Base-by-base conservation (phyloP, 2,329 filamentous ascomycete genomes). In the Aspergillus alliaceus region DNA sequence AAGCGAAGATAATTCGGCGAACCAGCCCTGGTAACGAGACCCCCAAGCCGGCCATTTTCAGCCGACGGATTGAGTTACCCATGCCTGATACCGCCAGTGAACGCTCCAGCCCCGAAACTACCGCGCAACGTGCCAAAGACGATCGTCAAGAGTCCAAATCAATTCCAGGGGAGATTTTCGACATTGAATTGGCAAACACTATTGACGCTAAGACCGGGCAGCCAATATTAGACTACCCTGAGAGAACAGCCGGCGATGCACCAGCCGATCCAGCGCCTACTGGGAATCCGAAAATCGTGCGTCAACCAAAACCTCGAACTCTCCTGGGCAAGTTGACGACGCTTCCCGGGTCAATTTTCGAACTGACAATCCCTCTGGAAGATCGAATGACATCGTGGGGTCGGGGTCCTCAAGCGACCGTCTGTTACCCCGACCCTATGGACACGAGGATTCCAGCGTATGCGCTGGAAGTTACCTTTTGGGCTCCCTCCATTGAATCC, bases 371-470 rank as follows among this genome's bases (percentile, higher is more conserved):
- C 31, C 82, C 82, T 32, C 78, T 97, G 14, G 85, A 85, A 11
- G 82, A 85, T 39, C 85, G 86, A 3, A 75, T 90, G 63, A 86
- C 88, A 0, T 89, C 87, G 0, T 98, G 91, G 86, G 93, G 93
- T 29, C 86, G 93, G 25, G 84, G 84, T 0, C 78, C 75, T 1
- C 79, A 82, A 20, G 93, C 91, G 65, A 93, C 89, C 0, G 75
- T 87, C 29, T 79, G 87, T 2, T 90, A 92, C 66, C 74, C 82
- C 1, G 79, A 87, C 48, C 77, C 73, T 29, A 76, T 78, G 24
- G 91, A 97, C 63, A 82, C 80, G 2, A 87, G 87, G 15, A 85
- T 98, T 34, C 91, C 93, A 1, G 93, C 93, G 69, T 87, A 88
- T 61, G 91, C 90, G 0, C 86, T 96, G 64, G 88, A 90, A 66